phyloP scores from a whole-genome alignment of 768 basidiomycete species.

The Agrocybe praecox region DNA sequence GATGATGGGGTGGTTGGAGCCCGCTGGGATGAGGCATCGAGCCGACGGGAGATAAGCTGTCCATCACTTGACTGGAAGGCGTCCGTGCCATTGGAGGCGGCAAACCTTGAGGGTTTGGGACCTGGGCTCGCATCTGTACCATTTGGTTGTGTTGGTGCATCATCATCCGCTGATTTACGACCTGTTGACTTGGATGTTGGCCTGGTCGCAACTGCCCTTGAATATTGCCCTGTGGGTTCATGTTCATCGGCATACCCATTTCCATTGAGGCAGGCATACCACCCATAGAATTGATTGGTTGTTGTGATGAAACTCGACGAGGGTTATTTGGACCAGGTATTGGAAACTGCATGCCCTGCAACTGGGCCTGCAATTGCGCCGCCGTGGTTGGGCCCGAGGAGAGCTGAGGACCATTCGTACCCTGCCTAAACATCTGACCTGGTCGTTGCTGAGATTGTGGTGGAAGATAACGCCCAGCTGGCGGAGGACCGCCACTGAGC shows the following conservation, averaged over 20 bases:
- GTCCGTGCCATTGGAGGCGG: slow-evolving; percentile 45
- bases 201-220: slow-evolving; percentile 35
- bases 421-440: slow-evolving; percentile 34
- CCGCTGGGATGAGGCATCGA: slow-evolving; percentile 31
- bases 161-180: slow-evolving; percentile 36
- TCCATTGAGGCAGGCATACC: slow-evolving; percentile 34
- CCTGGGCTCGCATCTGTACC: slow-evolving; percentile 44
- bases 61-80: slow-evolving; percentile 51
- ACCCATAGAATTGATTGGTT: slow-evolving; percentile 42
- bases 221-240: slow-evolving; percentile 47
- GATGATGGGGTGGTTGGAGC: slow-evolving; percentile 37
- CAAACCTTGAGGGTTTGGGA: slow-evolving; percentile 34
- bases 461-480: slow-evolving; percentile 21
- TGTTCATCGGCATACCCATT: slow-evolving; percentile 34
- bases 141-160: slow-evolving; percentile 39
- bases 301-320: slow-evolving; percentile 63
- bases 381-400: slow-evolving; percentile 19
- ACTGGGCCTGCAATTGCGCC: slow-evolving; percentile 9
- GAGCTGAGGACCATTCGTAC: slow-evolving; percentile 27
- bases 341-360: slow-evolving; percentile 45
- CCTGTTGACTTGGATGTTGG: slow-evolving; percentile 32
- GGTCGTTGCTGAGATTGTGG: slow-evolving; percentile 27
- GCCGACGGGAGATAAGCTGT: slow-evolving; percentile 34
- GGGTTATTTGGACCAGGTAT: slow-evolving; percentile 32
- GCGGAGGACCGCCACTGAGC: slow-evolving; percentile 35